These are phyloP conservation scores for Pleurotus ostreatus DNA, from an alignment of 768 basidiomycete species.

Conservation along the genomic window DNA sequence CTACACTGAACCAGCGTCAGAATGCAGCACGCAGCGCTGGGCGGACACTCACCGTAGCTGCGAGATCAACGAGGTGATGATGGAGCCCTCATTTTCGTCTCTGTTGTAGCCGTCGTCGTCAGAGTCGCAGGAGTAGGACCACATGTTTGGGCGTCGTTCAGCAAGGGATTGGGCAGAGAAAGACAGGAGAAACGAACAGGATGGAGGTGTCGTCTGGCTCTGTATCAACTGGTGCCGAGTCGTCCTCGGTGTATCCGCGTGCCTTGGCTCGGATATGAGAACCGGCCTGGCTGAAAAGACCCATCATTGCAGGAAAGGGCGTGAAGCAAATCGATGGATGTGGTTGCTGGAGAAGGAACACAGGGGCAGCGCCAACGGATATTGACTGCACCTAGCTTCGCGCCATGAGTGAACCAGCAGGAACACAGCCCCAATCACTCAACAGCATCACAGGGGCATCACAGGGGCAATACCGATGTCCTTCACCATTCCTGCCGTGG, in stretches of 20 bases:
- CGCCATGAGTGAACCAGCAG: too few species aligned
- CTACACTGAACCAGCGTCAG: constrained; percentile 52
- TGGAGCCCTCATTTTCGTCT: constrained; percentile 91
- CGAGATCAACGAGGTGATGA: constrained; percentile 82
- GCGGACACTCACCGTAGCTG: constrained; percentile 65
- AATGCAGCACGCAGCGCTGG: not conserved
- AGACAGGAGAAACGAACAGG: constrained; percentile 53
- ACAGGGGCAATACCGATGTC: too few species aligned
- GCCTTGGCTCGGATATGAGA: constrained; percentile 48
- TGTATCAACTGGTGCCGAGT: constrained; percentile 75
- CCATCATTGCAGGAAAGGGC: constrained; percentile 55
- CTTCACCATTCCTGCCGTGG: constrained; percentile 8
- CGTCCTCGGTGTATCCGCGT: constrained; percentile 59
- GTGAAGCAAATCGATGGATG: not conserved
- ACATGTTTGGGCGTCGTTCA: not conserved
- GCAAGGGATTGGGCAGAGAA: not conserved
- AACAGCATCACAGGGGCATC: too few species aligned
- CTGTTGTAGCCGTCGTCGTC: constrained; percentile 45
- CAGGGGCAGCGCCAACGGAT: too few species aligned
- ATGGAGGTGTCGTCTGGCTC: constrained; percentile 89
- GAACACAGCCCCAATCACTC: too few species aligned
- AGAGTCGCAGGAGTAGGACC: constrained; percentile 10
- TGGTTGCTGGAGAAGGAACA: not conserved
- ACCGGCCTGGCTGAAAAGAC: constrained; percentile 69
- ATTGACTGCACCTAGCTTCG: too few species aligned